phyloP scores from a whole-genome alignment of 1,284 basidiomycete species.

The Abortiporus biennis region DNA sequence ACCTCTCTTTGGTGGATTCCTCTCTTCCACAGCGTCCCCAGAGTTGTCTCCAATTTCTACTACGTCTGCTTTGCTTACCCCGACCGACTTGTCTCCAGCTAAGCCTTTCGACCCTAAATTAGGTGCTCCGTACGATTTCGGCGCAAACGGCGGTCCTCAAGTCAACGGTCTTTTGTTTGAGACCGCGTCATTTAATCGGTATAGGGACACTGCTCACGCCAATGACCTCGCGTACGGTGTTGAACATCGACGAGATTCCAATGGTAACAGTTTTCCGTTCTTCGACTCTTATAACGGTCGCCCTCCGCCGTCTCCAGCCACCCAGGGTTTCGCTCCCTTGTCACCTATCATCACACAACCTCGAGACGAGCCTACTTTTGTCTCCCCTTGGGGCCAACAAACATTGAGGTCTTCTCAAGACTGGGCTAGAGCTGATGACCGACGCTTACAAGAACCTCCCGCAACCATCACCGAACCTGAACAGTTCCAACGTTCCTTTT shows the following conservation, averaged over 20 bases:
- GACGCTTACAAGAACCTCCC: conserved; percentile 15
- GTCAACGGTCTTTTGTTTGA: conserved; percentile 27
- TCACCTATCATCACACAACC: conserved; percentile 14
- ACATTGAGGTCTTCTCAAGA: conserved; percentile 24
- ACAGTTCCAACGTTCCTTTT: conserved; percentile 30
- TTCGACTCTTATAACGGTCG: conserved; percentile 49
- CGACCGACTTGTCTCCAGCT: conserved; percentile 62
- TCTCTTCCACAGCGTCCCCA: conserved; percentile 40
- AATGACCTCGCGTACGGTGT: conserved; percentile 22
- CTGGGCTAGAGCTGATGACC: conserved; percentile 27
- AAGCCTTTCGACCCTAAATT: conserved; percentile 52
- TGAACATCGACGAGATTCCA: conserved; percentile 24
- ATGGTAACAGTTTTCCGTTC: conserved; percentile 29
- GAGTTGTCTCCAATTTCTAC: conserved; percentile 65
- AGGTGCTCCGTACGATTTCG: conserved; percentile 42
- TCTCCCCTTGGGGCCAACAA: conserved; percentile 20
- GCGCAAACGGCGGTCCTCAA: conserved; percentile 20
- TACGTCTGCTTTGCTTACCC: conserved; percentile 57
- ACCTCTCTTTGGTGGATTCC: conserved; percentile 30
- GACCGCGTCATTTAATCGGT: conserved; percentile 18
- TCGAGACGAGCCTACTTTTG: conserved; percentile 16
- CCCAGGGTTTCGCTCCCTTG: conserved; percentile 30
- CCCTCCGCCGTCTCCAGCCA: conserved; percentile 27
- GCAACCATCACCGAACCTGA: conserved; percentile 13
- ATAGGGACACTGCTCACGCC: conserved; percentile 14